Evolutionary conservation across 305 asterid species (phyloP).

Genomic region (Andrographis paniculata): DNA sequence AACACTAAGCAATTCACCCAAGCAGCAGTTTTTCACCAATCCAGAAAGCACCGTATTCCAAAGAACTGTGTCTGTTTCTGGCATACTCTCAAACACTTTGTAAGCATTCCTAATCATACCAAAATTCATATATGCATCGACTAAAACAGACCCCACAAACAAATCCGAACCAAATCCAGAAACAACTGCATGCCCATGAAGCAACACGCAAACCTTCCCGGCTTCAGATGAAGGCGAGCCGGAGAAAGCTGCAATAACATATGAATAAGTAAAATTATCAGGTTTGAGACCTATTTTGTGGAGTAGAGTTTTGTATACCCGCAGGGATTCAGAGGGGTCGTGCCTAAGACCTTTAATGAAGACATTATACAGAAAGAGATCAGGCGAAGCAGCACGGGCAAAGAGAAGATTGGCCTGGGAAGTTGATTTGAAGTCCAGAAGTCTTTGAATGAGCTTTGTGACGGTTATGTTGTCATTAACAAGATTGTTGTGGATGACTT

Average conservation of each 20-base stretch:
- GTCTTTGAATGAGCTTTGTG: slow-evolving; percentile 47
- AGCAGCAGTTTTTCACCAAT: slow-evolving; percentile 43
- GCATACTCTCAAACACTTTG: slow-evolving; percentile 48
- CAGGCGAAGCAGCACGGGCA: slow-evolving; percentile 27
- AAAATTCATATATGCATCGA: slow-evolving; percentile 40
- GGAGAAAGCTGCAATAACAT: slow-evolving; percentile 32
- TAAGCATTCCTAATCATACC: slow-evolving; percentile 28
- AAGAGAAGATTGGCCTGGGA: slow-evolving; percentile 41
- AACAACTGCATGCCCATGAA: slow-evolving; percentile 49
- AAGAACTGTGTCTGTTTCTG: slow-evolving; percentile 43
- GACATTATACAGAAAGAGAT: slow-evolving; percentile 51
- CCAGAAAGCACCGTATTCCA: slow-evolving; percentile 63
- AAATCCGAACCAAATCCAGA: slow-evolving; percentile 41
- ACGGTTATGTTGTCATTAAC: slow-evolving; percentile 26
- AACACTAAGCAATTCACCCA: slow-evolving; percentile 26
- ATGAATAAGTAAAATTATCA: slow-evolving; percentile 49
- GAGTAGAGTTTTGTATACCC: slow-evolving; percentile 30
- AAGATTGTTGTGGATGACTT: slow-evolving; percentile 32
- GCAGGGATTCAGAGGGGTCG: slow-evolving; percentile 32
- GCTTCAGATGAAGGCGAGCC: slow-evolving; percentile 14
- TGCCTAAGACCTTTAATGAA: slow-evolving; percentile 40
- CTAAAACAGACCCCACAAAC: slow-evolving; percentile 63
- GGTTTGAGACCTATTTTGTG: slow-evolving; percentile 26
- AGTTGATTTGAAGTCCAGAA: slow-evolving; percentile 32
- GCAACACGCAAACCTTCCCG: slow-evolving; percentile 33